phyloP scores from a whole-genome alignment of 257 asterid species.

The Euphrasia confusa region DNA sequence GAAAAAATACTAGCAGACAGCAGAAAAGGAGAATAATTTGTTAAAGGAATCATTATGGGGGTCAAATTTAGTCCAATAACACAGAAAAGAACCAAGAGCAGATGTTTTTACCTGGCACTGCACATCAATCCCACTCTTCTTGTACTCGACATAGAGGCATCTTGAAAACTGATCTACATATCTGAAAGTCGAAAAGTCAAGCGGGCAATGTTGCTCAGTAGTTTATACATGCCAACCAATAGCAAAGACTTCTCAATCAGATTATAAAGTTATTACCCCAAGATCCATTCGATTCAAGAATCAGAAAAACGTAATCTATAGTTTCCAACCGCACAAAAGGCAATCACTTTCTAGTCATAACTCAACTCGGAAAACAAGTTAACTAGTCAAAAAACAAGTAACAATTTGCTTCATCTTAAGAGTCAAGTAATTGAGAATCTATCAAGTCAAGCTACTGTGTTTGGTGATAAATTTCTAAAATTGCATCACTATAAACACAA shows the following conservation, averaged over 20 bases:
- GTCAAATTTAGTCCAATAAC: not conserved
- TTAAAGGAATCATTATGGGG: not conserved
- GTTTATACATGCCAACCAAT: not conserved
- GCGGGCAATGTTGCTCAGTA: not conserved
- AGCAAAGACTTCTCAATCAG: not conserved
- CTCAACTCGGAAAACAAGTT: not conserved
- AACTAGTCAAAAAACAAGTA: not conserved
- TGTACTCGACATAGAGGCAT: constrained; percentile 84
- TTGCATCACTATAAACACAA: no score
- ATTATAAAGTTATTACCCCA: not conserved
- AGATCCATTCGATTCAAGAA: not conserved
- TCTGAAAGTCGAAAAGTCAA: constrained; percentile 31
- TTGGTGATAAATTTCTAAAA: no score
- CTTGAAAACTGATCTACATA: constrained; percentile 75
- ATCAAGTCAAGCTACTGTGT: no score
- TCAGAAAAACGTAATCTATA: not conserved
- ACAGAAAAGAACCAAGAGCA: not conserved
- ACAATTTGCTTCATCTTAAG: no score
- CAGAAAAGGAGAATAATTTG: not conserved
- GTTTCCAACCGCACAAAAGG: not conserved
- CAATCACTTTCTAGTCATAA: no score
- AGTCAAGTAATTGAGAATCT: no score
- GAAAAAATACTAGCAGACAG: not conserved
- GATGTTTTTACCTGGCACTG: constrained; percentile 67
- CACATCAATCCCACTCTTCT: constrained; percentile 78